These are phyloP conservation scores for Polyporus arcularius DNA, from an alignment of 768 basidiomycete species.

Conservation along the genomic window DNA sequence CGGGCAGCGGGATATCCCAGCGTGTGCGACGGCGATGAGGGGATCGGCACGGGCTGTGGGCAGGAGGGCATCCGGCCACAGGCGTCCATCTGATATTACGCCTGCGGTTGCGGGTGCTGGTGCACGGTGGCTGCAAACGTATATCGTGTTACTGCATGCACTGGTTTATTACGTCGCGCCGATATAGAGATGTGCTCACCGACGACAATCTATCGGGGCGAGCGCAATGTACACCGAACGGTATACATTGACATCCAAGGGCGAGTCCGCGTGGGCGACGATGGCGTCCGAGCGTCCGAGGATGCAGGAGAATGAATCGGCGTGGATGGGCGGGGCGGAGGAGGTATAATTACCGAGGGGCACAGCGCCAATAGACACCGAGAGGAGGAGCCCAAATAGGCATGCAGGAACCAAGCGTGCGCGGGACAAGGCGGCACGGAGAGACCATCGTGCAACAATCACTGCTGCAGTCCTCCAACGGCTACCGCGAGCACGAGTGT, in stretches of 20 bases:
- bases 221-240: neutral
- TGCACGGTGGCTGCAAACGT: neutral
- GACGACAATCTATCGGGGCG: neutral
- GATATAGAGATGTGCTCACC: neutral
- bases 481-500: neutral
- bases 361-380: neutral
- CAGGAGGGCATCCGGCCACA: no score
- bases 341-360: neutral
- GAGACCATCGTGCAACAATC: neutral
- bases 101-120: no score
- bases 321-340: neutral
- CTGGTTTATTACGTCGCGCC: neutral
- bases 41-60: no score
- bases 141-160: neutral
- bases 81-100: no score
- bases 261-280: no score
- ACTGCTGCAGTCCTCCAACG: neutral
- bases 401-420: slow-evolving; percentile 1
- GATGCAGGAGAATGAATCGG: neutral
- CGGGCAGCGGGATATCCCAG: no score
- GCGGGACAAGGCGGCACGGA: neutral
- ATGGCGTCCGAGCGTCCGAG: neutral
- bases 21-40: no score
- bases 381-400: neutral
- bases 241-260: neutral